Evolutionary conservation across 1,284 basidiomycete genomes (phyloP).

Genomic region (Phellopilus nigrolimitatus): DNA sequence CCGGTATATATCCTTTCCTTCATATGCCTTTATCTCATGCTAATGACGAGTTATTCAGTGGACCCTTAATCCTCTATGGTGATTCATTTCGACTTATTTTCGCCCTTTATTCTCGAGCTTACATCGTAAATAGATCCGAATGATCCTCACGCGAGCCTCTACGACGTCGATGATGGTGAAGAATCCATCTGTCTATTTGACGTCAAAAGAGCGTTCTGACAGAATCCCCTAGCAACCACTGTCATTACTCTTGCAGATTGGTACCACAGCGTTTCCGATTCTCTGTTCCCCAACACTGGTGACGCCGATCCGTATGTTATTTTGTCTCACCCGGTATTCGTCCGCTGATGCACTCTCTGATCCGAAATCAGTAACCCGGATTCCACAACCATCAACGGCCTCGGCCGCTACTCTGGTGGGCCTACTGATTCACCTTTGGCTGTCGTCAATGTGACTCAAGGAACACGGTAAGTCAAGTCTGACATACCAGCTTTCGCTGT

Average conservation of each 20-base stretch:
- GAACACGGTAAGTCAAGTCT: slow-evolving; percentile 13
- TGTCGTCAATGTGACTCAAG: slow-evolving; percentile 27
- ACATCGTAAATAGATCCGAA: slow-evolving; percentile 25
- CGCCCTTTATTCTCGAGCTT: neutral
- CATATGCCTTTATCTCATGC: neutral
- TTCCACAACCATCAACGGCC: slow-evolving; percentile 31
- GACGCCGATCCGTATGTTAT: slow-evolving; percentile 13
- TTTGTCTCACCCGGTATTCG: no score
- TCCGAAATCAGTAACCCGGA: slow-evolving; percentile 17
- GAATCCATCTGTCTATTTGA: neutral
- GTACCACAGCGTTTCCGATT: slow-evolving; percentile 17
- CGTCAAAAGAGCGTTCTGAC: slow-evolving; percentile 14
- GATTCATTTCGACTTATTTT: no score
- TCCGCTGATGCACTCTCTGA: neutral
- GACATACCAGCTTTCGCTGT: neutral
- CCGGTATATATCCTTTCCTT: slow-evolving; percentile 11
- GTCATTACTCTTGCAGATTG: slow-evolving; percentile 17
- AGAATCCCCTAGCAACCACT: slow-evolving; percentile 21
- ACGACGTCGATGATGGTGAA: slow-evolving; percentile 24
- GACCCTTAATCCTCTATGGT: slow-evolving; percentile 45
- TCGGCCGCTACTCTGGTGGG: slow-evolving; percentile 29
- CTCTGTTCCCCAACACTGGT: slow-evolving; percentile 16
- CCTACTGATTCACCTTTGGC: slow-evolving; percentile 24
- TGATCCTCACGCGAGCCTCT: slow-evolving; percentile 31
- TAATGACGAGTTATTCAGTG: slow-evolving; percentile 29